phyloP scores from a whole-genome alignment of 768 basidiomycete genomes.

The Mycena sanguinolenta region DNA sequence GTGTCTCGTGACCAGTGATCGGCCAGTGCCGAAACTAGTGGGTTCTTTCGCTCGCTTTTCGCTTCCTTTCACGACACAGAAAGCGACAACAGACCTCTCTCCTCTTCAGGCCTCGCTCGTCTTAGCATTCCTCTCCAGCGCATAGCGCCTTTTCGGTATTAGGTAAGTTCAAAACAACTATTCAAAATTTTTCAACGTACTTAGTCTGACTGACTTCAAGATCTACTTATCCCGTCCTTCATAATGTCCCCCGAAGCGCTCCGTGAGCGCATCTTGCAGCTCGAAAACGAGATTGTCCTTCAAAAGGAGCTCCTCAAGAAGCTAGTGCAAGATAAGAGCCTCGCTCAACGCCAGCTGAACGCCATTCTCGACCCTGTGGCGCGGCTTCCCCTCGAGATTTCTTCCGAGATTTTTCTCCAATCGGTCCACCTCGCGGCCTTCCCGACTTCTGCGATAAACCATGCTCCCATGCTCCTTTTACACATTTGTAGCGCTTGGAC shows the following conservation, averaged over 20 bases:
- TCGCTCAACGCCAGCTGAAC: constrained; percentile 1
- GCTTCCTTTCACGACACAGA: no score
- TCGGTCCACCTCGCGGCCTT: background rate
- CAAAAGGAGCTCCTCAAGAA: background rate
- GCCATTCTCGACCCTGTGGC: background rate
- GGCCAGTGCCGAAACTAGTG: no score
- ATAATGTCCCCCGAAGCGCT: background rate
- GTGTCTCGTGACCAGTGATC: no score
- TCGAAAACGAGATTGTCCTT: background rate
- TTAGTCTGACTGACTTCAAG: background rate
- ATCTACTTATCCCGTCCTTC: background rate
- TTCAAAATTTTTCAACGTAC: background rate
- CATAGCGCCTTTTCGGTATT: no score
- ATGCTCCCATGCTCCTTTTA: background rate
- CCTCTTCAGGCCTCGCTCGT: no score
- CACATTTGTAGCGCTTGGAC: background rate
- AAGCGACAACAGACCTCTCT: no score
- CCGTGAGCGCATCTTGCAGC: background rate
- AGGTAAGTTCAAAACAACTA: no score
- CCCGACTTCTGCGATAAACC: background rate
- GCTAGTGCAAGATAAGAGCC: background rate
- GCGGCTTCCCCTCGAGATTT: constrained; percentile 3
- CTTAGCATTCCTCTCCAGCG: no score
- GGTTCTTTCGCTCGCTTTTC: no score
- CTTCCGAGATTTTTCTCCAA: constrained; percentile 6